Conservation (phyloP, 768 basidiomycete genomes). For the Podaxis pistillaris region DNA sequence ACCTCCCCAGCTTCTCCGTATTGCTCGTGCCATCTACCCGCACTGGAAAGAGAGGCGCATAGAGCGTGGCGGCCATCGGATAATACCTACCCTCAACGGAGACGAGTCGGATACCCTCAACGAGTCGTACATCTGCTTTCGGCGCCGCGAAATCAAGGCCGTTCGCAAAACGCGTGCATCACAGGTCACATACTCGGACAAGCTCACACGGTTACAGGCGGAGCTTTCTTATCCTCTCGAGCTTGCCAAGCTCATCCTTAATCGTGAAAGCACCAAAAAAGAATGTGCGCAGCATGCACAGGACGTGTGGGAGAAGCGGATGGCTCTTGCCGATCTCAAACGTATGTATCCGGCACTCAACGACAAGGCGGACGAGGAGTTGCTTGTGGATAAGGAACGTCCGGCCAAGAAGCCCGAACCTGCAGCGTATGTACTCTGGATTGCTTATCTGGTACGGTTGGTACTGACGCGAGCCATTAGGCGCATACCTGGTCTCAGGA, state of each 20-base stretch:
- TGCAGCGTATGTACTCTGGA: conserved; percentile 22
- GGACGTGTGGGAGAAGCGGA: conserved; percentile 76
- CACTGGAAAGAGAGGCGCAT: conserved; percentile 88
- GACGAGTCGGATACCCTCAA: conserved; percentile 89
- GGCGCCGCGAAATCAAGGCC: conserved; percentile 90
- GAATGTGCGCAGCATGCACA: conserved; percentile 57
- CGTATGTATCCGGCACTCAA: conserved; percentile 63
- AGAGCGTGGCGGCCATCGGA: conserved; percentile 76
- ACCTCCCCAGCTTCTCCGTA: conserved; percentile 58
- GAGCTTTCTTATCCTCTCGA: conserved; percentile 76
- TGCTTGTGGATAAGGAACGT: conserved; percentile 70
- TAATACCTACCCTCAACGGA: conserved; percentile 85
- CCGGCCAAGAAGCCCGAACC: conserved; percentile 57
- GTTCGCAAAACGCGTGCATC: conserved; percentile 92
- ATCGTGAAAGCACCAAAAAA: conserved; percentile 76
- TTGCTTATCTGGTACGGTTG: background rate
- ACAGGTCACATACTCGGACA: conserved; percentile 87
- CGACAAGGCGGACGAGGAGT: conserved; percentile 68
- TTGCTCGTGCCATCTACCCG: conserved; percentile 75
- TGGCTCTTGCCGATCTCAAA: conserved; percentile 76
- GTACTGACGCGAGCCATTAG: conserved; percentile 24
- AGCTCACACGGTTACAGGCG: conserved; percentile 73
- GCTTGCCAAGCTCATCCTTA: conserved; percentile 64
- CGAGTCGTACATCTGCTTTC: conserved; percentile 97
- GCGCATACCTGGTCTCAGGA: conserved; percentile 51